Evolutionary conservation across 177 flowering plant species (phyloP).

Genomic region (Vitis hybrid): DNA sequence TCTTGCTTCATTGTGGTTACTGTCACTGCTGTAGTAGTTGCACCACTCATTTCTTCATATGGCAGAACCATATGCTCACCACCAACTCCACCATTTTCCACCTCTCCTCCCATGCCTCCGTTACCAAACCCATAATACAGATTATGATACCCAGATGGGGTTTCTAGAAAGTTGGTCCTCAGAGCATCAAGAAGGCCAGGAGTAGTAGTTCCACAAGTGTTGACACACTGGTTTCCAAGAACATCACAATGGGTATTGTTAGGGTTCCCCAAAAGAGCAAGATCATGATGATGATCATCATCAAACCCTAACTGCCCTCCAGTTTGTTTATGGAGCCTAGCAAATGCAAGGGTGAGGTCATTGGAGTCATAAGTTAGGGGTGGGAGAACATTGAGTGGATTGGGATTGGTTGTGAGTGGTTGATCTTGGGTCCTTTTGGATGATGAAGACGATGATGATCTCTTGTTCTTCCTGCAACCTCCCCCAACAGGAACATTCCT

Average conservation of each 20-base stretch:
- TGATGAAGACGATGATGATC: conserved; percentile 51
- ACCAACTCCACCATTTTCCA: conserved; percentile 29
- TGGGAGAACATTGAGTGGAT: conserved; percentile 32
- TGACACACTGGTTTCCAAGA: conserved; percentile 31
- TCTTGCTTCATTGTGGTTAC: conserved; percentile 56
- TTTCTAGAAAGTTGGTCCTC: conserved; percentile 45
- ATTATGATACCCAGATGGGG: conserved; percentile 34
- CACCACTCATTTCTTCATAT: conserved; percentile 28
- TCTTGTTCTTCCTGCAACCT: conserved; percentile 84
- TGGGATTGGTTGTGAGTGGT: conserved; percentile 21
- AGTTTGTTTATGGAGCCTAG: conserved; percentile 62
- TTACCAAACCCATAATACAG: conserved; percentile 43
- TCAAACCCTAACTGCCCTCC: conserved; percentile 42
- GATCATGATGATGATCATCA: conserved; percentile 33
- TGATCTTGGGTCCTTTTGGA: conserved; percentile 38
- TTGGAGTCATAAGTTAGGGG: conserved; percentile 47
- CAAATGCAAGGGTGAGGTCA: conserved; percentile 69
- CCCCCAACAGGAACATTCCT: conserved; percentile 96
- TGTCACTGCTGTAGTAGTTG: conserved; percentile 33
- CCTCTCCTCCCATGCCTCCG: conserved; percentile 34
- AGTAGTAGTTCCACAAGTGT: conserved; percentile 1
- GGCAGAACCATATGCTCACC: conserved; percentile 27
- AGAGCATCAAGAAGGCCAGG: conserved; percentile 42
- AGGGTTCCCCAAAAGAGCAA: conserved; percentile 39
- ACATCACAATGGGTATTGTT: conserved; percentile 20